phyloP scores from a whole-genome alignment of 2,329 filamentous ascomycete genomes.

The Neofusicoccum umdonicola region DNA sequence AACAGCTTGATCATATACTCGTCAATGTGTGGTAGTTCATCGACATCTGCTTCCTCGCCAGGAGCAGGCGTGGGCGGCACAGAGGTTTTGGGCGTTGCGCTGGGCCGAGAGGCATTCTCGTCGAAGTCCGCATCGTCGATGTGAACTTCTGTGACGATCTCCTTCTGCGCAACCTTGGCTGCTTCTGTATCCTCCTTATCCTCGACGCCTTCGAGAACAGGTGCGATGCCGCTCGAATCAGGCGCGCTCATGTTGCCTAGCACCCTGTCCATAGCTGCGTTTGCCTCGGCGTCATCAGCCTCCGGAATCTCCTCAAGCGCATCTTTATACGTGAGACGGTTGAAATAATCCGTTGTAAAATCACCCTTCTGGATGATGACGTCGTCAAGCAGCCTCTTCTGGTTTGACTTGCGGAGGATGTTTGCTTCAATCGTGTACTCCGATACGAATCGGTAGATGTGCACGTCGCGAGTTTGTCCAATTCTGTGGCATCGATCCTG shows the following conservation, averaged over 20 bases:
- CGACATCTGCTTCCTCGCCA: background rate
- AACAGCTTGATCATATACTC: slow-evolving; percentile 14
- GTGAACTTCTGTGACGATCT: slow-evolving; percentile 63
- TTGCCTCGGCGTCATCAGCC: slow-evolving; percentile 46
- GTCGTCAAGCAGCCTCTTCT: slow-evolving; percentile 97
- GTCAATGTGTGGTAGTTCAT: slow-evolving; percentile 13
- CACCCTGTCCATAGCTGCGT: slow-evolving; percentile 81
- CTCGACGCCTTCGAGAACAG: slow-evolving; percentile 83
- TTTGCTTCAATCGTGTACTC: slow-evolving; percentile 89
- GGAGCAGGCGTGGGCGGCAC: slow-evolving; percentile 12
- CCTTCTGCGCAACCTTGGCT: slow-evolving; percentile 82
- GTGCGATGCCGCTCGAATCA: slow-evolving; percentile 62
- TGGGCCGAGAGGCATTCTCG: slow-evolving; percentile 28
- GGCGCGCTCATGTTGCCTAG: slow-evolving; percentile 49
- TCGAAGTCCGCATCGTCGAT: slow-evolving; percentile 45
- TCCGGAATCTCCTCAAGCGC: slow-evolving; percentile 57
- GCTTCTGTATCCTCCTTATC: slow-evolving; percentile 89
- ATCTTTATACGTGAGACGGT: slow-evolving; percentile 68
- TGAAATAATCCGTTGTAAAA: slow-evolving; percentile 96
- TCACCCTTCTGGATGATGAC: slow-evolving; percentile 98
- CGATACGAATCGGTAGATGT: slow-evolving; percentile 74
- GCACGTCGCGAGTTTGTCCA: slow-evolving; percentile 93
- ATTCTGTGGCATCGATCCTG: slow-evolving; percentile 97
- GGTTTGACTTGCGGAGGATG: slow-evolving; percentile 91
- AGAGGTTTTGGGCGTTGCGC: slow-evolving; percentile 21